Percentiles rank a stretch among this genome's conserved stretches.
phyloP scores from a whole-genome alignment of 1,284 basidiomycete genomes.

The Austroboletus niveus region DNA sequence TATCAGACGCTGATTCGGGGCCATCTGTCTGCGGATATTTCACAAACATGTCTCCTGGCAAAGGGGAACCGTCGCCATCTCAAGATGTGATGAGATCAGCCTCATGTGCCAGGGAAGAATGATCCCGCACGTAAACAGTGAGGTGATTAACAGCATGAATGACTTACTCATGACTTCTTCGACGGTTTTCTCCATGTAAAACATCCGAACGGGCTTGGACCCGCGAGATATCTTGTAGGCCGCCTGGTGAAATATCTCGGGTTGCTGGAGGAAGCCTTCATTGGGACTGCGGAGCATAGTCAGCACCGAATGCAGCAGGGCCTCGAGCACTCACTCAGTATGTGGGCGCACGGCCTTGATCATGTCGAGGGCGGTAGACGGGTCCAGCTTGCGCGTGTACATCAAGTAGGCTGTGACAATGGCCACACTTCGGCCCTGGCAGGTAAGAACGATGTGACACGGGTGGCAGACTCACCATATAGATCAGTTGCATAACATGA shows the following conservation, averaged over 20 bases:
- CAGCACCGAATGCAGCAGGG: slow-evolving; percentile 2
- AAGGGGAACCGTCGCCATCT: slow-evolving; percentile 72
- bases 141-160: neutral
- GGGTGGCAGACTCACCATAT: too few species aligned
- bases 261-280: slow-evolving; percentile 72
- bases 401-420: slow-evolving; percentile 85
- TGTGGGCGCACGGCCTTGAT: slow-evolving; percentile 66
- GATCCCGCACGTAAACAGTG: neutral
- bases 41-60: slow-evolving; percentile 70
- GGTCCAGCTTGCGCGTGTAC: slow-evolving; percentile 65
- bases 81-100: slow-evolving; percentile 15
- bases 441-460: too few species aligned
- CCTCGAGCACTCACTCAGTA: slow-evolving; percentile 53
- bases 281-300: slow-evolving; percentile 58
- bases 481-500: too few species aligned
- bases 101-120: neutral
- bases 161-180: slow-evolving; percentile 75
- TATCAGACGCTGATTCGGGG: slow-evolving; percentile 56
- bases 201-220: slow-evolving; percentile 73
- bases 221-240: slow-evolving; percentile 66
- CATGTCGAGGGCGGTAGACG: slow-evolving; percentile 63
- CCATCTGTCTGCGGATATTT: slow-evolving; percentile 63
- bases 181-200: slow-evolving; percentile 74
- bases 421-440: slow-evolving; percentile 59
- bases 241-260: slow-evolving; percentile 74